phyloP scores from a whole-genome alignment of 2,329 filamentous ascomycete genomes.

The Ophioceras dolichostomum region DNA sequence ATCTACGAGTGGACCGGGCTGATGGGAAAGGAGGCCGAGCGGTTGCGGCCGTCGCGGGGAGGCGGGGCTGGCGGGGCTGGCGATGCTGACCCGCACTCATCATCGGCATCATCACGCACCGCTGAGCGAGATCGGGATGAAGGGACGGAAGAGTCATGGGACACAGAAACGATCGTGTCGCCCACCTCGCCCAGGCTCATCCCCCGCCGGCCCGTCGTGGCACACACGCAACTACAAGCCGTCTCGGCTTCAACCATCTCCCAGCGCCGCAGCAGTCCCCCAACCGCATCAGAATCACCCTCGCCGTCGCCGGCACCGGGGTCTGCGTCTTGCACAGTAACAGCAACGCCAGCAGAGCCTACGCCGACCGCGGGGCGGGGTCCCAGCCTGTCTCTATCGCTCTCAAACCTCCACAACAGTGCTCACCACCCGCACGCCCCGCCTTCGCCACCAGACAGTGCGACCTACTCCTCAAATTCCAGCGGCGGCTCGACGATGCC shows the following conservation, averaged over 20 bases:
- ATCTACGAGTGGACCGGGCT: slow-evolving; percentile 4
- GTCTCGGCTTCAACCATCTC: slow-evolving; percentile 3
- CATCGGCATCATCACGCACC: too few species aligned
- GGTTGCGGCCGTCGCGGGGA: background rate
- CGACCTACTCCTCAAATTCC: too few species aligned
- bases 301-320: background rate
- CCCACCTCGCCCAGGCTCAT: background rate
- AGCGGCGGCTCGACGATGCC: background rate
- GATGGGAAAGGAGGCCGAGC: slow-evolving; percentile 3
- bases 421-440: background rate
- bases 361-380: slow-evolving; percentile 1
- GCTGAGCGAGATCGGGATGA: too few species aligned
- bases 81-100: too few species aligned
- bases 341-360: background rate
- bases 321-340: too few species aligned
- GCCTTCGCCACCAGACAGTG: slow-evolving; percentile 5
- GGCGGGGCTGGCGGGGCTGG: too few species aligned
- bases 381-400: background rate
- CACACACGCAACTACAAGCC: background rate
- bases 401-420: slow-evolving; percentile 1
- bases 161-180: background rate
- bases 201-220: background rate
- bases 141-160: background rate
- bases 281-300: background rate
- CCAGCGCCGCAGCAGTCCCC: slow-evolving; percentile 1